Base-by-base conservation (phyloP, 2,329 filamentous ascomycete species). In the Hymenoscyphus occultus region DNA sequence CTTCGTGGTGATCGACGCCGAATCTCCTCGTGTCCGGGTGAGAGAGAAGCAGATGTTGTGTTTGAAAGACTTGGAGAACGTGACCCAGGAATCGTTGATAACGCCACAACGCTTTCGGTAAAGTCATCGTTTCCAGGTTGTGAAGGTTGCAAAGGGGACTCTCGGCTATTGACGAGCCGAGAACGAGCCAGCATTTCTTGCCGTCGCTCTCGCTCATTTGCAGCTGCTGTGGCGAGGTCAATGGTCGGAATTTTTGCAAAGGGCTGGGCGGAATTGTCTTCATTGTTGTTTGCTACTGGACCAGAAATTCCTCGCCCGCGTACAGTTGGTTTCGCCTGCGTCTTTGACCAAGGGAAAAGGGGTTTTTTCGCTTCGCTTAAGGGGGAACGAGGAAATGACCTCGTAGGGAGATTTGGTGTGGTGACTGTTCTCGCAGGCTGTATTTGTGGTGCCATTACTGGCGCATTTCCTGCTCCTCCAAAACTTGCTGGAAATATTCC, bases 211-310 rank as follows among this genome's bases (percentile, higher is more conserved):
- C 73, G 68, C 59, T 76, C 75, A 56, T 74, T 75, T 16, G 57
- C 63, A 60, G 70, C 69, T 2, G 74, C 75, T 13, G 72, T 73
- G 31, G 69, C 68, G 48, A 76, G 69, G 64, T 76, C 74, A 31
- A 75, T 71, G 1, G 75, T 76, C 35, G 67, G 69, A n/a, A 76
- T 73, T 63, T 67, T 69, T 13, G 72, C 64, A 56, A 74, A 74
- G 12, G 69, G 68, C 35, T 70, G 67, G 13, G 66, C 31, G 19
- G 19, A 54, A 14, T 60, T 59, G 32, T 67, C 61, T 39, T 67
- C 59, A 3, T 45, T 56, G 45, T 64, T 62, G 5, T 65, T 48
- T 45, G 65, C 61, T 6, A 76, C 68, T 39, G 75, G 75, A 7
- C 71, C 65, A 2, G 75, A 76, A 28, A 76, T 76, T 5, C 65